phyloP scores from a whole-genome alignment of 306 rosid genomes.

The Dalbergia cochinchinensis region DNA sequence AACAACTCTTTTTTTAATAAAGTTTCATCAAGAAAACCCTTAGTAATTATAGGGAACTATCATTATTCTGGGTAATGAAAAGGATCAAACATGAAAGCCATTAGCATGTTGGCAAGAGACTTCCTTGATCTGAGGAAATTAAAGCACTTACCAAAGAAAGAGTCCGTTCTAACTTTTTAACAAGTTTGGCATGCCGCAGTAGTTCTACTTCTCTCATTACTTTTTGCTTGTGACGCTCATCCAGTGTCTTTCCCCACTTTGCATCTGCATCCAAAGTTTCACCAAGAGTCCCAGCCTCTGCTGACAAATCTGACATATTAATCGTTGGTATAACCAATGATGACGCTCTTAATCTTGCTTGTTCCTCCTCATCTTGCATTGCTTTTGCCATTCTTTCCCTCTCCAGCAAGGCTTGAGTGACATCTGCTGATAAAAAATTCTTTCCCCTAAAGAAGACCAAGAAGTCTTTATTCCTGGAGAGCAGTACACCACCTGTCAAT shows the following conservation, averaged over 20 bases:
- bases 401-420: conserved; percentile 79
- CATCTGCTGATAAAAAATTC: conserved; percentile 81
- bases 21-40: conserved; percentile 13
- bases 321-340: conserved; percentile 61
- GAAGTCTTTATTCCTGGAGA: conserved; percentile 94
- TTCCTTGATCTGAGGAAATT: conserved; percentile 29
- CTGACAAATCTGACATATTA: conserved; percentile 57
- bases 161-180: conserved; percentile 76
- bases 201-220: conserved; percentile 73
- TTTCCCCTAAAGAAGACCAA: conserved; percentile 93
- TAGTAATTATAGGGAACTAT: conserved; percentile 3
- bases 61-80: conserved; percentile 5
- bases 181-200: conserved; percentile 67
- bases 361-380: conserved; percentile 94
- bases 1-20: neutral
- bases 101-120: conserved; percentile 29
- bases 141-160: conserved; percentile 77
- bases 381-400: conserved; percentile 81
- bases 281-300: conserved; percentile 84
- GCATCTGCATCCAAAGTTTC: conserved; percentile 95
- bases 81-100: conserved; percentile 25
- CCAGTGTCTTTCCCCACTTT: conserved; percentile 88
- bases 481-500: conserved; percentile 88
- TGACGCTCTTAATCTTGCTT: conserved; percentile 88
- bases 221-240: conserved; percentile 64